Base-by-base conservation (phyloP, 2,329 filamentous ascomycete genomes). In the Fusarium armeniacum region DNA sequence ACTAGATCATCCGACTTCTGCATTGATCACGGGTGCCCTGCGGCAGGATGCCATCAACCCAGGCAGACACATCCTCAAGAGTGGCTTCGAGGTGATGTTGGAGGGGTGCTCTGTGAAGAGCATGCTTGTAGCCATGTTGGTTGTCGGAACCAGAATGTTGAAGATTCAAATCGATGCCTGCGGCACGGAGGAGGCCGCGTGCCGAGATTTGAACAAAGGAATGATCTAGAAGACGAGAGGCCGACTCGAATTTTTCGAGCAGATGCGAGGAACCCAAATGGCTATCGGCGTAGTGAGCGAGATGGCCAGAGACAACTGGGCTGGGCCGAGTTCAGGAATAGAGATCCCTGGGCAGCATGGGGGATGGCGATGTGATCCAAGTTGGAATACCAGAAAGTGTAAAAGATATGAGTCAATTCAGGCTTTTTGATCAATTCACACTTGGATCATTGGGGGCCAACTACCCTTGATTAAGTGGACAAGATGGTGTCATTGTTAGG, bases 111-210 rank as follows among this genome's bases (percentile, higher is more conserved):
- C 41, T 77, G 73, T 46, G 64, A 69, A 4, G 33, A 52, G 0
- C 75, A 77, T 50, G 52, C 57, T 13, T 77, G 75, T 26, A 54
- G 49, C 10, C 49, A 62, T 15, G 26, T 56, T 10, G 66, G 64
- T n/a, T 77, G 76, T 47, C 33, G 43, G 18, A 65, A 65, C 43
- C 56, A 53, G 43, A 57, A 52, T 26, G 15, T 22, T 20, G 57
- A 50, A 22, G 68, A 56, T 16, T 65, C 66, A 18, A 55, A 41
- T 16, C 67, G 55, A 62, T 75, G 70, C 28, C 41, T 62, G 28
- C 53, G 61, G 28, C 72, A 74, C 20, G 61, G 33, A 10, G 44
- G 63, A n/a, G 51, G 36, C 35, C 57, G 49, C 18, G 8, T 38
- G 15, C 33, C 26, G 8, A 56, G 43, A 24, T 54, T 59, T 15